A percentile compares a stretch with the other conserved stretches of the same genome.
Evolutionary conservation across 441 rosid species (phyloP).

Genomic region (Erodium texanum): DNA sequence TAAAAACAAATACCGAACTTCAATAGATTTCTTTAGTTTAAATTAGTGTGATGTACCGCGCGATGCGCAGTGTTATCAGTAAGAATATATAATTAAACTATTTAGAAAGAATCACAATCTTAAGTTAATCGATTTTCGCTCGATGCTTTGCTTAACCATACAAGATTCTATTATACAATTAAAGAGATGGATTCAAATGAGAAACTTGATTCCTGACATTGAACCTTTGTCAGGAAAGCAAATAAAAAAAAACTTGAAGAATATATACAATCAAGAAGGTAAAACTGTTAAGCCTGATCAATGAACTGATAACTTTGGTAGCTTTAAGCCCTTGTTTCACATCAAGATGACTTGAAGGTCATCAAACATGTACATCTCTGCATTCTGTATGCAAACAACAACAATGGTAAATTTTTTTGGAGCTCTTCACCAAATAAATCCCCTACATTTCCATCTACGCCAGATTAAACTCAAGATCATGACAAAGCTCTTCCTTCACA

Average conservation of each 20-base stretch:
- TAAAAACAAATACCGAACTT: too few species aligned
- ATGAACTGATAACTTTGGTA: constrained; percentile 80
- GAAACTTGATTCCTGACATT: too few species aligned
- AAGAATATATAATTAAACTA: too few species aligned
- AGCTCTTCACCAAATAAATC: constrained; percentile 97
- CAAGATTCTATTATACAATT: too few species aligned
- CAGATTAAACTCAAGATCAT: constrained; percentile 78
- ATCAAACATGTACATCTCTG: constrained; percentile 97
- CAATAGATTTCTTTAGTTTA: too few species aligned
- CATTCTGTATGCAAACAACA: constrained; percentile 82
- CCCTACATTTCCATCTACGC: constrained; percentile 79
- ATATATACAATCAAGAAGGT: constrained; percentile 2
- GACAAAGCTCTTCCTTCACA: constrained; percentile 61
- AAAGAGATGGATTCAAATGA: too few species aligned
- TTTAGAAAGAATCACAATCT: too few species aligned
- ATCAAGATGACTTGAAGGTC: constrained; percentile 98
- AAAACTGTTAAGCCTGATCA: constrained; percentile 83
- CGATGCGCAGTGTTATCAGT: too few species aligned
- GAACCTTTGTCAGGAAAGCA: not conserved
- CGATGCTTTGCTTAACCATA: too few species aligned
- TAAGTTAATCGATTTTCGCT: too few species aligned
- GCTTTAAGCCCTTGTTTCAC: constrained; percentile 97
- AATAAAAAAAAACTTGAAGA: constrained; percentile 8
- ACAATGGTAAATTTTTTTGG: constrained; percentile 95
- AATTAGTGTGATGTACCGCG: too few species aligned